Evolutionary conservation across 2,329 filamentous ascomycete genomes (phyloP).

Genomic region (Alternaria sp.): DNA sequence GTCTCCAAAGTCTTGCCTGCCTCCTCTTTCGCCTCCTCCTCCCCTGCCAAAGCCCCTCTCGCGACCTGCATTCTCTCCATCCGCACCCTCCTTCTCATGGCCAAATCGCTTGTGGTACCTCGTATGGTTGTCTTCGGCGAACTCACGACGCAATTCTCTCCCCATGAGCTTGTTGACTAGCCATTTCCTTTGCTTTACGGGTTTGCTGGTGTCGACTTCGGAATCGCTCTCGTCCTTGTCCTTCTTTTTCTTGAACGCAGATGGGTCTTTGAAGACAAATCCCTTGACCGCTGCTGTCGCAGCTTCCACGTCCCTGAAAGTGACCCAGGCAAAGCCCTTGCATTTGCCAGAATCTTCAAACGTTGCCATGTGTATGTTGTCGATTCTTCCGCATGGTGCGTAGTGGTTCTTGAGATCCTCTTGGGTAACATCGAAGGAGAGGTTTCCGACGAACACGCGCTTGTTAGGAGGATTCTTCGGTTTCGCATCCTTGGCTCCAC

Average conservation of each 20-base stretch:
- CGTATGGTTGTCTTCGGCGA: constrained; percentile 86
- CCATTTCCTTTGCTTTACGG: constrained; percentile 64
- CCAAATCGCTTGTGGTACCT: constrained; percentile 95
- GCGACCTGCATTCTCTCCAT: constrained; percentile 44
- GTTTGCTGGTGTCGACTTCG: constrained; percentile 52
- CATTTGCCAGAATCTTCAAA: constrained; percentile 98
- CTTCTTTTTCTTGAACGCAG: constrained; percentile 53
- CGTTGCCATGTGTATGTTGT: constrained; percentile 85
- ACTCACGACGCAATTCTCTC: constrained; percentile 83
- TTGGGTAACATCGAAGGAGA: constrained; percentile 64
- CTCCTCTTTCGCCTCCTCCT: constrained; percentile 36
- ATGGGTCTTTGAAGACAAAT: constrained; percentile 72
- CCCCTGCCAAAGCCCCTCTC: constrained; percentile 37
- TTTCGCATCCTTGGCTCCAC: constrained; percentile 40
- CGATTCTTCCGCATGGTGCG: constrained; percentile 80
- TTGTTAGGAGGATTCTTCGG: constrained; percentile 71
- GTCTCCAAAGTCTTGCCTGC: constrained; percentile 34
- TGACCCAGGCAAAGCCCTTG: constrained; percentile 96
- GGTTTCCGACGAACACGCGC: constrained; percentile 77
- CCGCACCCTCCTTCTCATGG: constrained; percentile 63
- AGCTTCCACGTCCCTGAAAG: constrained; percentile 79
- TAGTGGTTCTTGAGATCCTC: constrained; percentile 84
- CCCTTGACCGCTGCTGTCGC: constrained; percentile 81
- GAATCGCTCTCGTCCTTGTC: constrained; percentile 62
- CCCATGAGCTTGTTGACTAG: constrained; percentile 87